Conservation (phyloP, 225 moss, liverwort and hornwort genomes). For the Thuidium tamariscinum region DNA sequence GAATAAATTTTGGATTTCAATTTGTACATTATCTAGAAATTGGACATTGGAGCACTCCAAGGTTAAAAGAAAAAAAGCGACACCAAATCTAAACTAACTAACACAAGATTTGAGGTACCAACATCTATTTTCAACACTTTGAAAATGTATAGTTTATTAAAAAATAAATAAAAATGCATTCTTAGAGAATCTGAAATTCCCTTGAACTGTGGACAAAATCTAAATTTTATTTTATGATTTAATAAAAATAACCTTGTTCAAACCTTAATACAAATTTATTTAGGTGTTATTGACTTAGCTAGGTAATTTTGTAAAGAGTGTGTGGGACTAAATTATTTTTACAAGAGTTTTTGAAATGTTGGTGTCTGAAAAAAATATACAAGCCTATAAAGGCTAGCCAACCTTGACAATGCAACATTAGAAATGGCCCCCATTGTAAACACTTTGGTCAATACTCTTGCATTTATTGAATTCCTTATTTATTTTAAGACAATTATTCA, state of each 20-base stretch:
- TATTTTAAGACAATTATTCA: not conserved
- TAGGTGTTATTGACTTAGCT: not conserved
- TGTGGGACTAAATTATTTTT: not conserved
- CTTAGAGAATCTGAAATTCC: not conserved
- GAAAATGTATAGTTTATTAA: not conserved
- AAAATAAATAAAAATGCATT: not conserved
- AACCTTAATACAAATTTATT: not conserved
- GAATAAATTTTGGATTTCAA: no score
- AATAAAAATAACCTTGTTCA: not conserved
- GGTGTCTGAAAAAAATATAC: not conserved
- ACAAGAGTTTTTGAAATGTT: not conserved
- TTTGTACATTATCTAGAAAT: no score
- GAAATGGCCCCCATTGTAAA: fast-evolving
- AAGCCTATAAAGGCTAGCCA: not conserved
- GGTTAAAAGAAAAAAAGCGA: not conserved
- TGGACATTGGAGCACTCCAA: no score
- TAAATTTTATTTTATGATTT: no score
- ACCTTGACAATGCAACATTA: not conserved
- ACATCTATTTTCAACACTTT: not conserved
- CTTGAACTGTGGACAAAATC: not conserved
- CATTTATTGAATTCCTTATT: not conserved
- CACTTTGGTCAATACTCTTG: not conserved
- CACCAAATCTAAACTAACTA: no score
- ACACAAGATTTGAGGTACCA: no score
- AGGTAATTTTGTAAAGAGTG: not conserved